phyloP scores from a whole-genome alignment of 352 stramenopile species.

The Phytophthora agathidicida region DNA sequence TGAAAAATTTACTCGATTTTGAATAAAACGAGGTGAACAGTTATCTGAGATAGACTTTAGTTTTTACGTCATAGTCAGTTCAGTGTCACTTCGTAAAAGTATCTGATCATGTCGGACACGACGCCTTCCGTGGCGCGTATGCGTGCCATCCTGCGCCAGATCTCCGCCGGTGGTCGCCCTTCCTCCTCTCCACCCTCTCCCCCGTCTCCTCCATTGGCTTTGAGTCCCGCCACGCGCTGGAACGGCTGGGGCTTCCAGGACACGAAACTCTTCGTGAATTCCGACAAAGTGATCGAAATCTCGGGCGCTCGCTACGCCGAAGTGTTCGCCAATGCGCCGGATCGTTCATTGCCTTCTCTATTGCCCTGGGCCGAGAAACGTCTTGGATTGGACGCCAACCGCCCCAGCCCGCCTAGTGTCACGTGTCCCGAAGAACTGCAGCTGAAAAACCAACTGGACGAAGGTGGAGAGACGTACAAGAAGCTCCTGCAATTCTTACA shows the following conservation, averaged over 20 bases:
- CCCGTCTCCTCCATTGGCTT: conserved; percentile 19
- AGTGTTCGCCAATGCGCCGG: conserved; percentile 51
- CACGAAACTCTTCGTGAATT: conserved; percentile 75
- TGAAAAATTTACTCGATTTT: no score
- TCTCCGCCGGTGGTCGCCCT: conserved; percentile 12
- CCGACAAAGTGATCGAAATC: conserved; percentile 60
- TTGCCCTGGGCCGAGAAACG: conserved; percentile 63
- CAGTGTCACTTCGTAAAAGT: conserved; percentile 25
- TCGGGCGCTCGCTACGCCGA: conserved; percentile 61
- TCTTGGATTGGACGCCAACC: conserved; percentile 55
- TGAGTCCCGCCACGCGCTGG: conserved; percentile 57
- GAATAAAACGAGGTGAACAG: no score
- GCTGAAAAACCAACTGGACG: conserved; percentile 28
- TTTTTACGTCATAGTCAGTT: conserved; percentile 23
- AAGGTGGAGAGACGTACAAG: conserved; percentile 11
- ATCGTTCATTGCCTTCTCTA: conserved; percentile 58
- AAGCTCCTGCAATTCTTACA: conserved; percentile 42
- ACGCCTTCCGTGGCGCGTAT: conserved; percentile 52
- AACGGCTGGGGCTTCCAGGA: conserved; percentile 79
- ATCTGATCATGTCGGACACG: conserved; percentile 31
- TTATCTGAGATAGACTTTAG: no score
- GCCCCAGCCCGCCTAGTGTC: conserved; percentile 42
- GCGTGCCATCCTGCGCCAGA: conserved; percentile 55
- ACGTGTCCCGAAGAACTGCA: conserved; percentile 38
- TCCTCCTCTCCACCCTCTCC: neutral